Evolutionary conservation across 2,329 filamentous ascomycete species (phyloP).

Genomic region (Phialocephala subalpina): DNA sequence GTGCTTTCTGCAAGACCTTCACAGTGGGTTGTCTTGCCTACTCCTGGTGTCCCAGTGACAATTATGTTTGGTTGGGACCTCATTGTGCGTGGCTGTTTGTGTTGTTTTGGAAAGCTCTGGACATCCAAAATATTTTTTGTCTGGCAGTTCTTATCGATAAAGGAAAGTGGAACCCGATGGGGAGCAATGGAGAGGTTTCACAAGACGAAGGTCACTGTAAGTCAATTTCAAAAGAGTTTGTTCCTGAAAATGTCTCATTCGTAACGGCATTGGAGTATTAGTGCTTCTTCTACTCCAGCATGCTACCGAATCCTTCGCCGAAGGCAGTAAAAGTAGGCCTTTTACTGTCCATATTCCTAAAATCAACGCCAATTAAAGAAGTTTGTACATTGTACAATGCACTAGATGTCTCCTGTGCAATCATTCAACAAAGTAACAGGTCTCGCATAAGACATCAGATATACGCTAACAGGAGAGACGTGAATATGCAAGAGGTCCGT

Average conservation of each 20-base stretch:
- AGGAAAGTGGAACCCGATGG: not conserved
- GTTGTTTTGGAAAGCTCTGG: not conserved
- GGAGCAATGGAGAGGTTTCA: not conserved
- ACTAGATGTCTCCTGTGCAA: slow-evolving; percentile 37
- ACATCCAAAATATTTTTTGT: slow-evolving; percentile 6
- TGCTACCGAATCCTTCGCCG: slow-evolving; percentile 26
- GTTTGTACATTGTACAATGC: slow-evolving; percentile 36
- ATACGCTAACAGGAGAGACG: slow-evolving; percentile 37
- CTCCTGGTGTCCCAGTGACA: slow-evolving; percentile 92
- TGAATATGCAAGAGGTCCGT: slow-evolving; percentile 43
- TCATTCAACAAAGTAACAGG: slow-evolving; percentile 31
- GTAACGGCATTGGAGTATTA: slow-evolving; percentile 31
- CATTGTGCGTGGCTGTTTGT: slow-evolving; percentile 22
- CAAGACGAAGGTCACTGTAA: not conserved
- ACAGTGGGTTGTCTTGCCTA: slow-evolving; percentile 94
- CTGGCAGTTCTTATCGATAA: slow-evolving; percentile 8
- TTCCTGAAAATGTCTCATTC: slow-evolving; percentile 13
- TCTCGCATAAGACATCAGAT: slow-evolving; percentile 35
- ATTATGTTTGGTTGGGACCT: slow-evolving; percentile 83
- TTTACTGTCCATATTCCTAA: slow-evolving; percentile 33
- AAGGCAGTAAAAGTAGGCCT: slow-evolving; percentile 29
- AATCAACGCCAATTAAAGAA: slow-evolving; percentile 36
- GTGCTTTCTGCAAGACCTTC: slow-evolving; percentile 80
- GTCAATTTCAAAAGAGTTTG: not conserved
- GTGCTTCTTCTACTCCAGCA: slow-evolving; percentile 27